Evolutionary conservation across 495 filamentous ascomycete genomes (phyloP), one percentile per base, ranked within the genome.

Genomic region (Apodospora peruviana): DNA sequence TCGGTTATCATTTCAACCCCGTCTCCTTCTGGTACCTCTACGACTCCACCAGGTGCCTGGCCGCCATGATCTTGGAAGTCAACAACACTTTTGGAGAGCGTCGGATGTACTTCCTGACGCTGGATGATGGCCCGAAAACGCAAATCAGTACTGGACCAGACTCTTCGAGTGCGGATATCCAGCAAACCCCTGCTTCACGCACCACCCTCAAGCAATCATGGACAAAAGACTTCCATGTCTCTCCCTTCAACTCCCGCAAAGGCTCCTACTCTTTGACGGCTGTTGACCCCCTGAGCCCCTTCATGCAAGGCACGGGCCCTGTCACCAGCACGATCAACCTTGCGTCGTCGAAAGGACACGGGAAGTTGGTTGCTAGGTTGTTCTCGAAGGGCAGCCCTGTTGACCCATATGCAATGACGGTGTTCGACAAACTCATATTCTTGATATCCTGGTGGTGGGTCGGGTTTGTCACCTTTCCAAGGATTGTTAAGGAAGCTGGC

Each of bases 1-100:
- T 87, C 4, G 82, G 83, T 14, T 87, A 86, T 59, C 78, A 78
- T 14, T 87, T 87, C 64, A 89, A 87, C 54, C 86, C 85, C 0
- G 83, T 88, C 12, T 88, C 82, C 8, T 87, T 89, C 64, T 91
- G 87, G 82, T 89, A 90, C 52, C 71, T 91, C 7, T 91, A 91
- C 58, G 75, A 75, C 18, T 51, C 67, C 5, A 56, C 77, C 3
- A 71, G 75, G 43, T 65, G 74, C n/a, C 72, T 91, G 23, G 73
- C 75, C 36, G 79, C 80, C 21, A 77, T 89, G 62, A 77, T 91
- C 29, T 53, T 88, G 14, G 87, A 91, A 57, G 83, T 90, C 36
- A 88, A 87, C 59, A 89, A 90, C 52, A 89, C 84, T 0, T 89
- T 87, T 58, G 79, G 76, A 45, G 86, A 91, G 64, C 79, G 83